Base-by-base conservation (phyloP, 1,284 basidiomycete species). In the Coniferiporia weirii region DNA sequence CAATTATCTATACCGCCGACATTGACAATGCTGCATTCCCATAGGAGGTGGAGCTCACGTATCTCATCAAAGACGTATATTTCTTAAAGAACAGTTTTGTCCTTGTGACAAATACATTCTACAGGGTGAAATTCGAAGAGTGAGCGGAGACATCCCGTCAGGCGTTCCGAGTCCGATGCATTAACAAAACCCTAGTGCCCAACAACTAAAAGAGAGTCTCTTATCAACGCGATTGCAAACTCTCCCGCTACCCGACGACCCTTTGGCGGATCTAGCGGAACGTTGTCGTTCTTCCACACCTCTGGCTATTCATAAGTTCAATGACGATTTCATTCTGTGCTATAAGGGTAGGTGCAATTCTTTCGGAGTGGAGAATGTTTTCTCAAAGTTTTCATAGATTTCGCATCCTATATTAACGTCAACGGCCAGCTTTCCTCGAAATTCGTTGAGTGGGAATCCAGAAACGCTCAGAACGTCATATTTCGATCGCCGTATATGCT, bases 261-360 rank as follows among this genome's bases (percentile, higher is more conserved):
- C 53, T 10, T 20, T 45, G 44, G n/a, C 44, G 20, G 43, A 45
- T 4, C 13, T 55, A 10, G 53, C 43, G 19, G 53, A 55, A 17
- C 40, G 53, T 19, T 55, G 53, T 35, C 53, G 53, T 8, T 32
- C 40, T 34, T 55, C 53, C 12, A 32, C 13, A 5, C 53, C 53
- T 46, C 6, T 55, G n/a, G 40, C 53, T 35, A 32, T 55, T n/a
- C 38, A 55, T 20, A 45, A 20, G 22, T 35, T 44, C 15, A 32
- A 55, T 9, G 32, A 55, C 15, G 53, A 55, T 46, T 55, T 46
- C 22, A 45, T 55, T 27, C 43, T 55, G 9, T 55, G 53, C 46
- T 55, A 55, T 32, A 34, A 45, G 35, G 53, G 53, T 55, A 46
- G 17, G 15, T 32, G 13, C 4, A 17, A 2, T 47, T 15, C 4